These are phyloP conservation scores for Boletellus ananiceps DNA, from an alignment of 768 basidiomycete species.

Conservation along the genomic window DNA sequence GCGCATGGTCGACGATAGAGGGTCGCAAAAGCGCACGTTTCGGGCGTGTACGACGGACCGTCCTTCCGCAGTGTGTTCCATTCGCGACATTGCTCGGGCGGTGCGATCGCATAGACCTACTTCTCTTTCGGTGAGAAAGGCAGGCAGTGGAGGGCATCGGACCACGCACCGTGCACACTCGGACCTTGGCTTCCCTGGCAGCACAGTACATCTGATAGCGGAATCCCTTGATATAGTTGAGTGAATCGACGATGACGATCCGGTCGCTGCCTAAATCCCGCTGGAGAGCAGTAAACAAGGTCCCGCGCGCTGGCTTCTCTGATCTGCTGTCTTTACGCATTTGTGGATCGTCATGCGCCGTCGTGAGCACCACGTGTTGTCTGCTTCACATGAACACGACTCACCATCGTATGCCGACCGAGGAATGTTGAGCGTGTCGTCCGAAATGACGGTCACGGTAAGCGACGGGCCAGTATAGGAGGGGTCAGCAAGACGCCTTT, in stretches of 20 bases:
- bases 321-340: constrained; percentile 55
- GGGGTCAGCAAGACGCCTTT: constrained; percentile 44
- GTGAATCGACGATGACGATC: constrained; percentile 83
- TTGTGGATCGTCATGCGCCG: neutral
- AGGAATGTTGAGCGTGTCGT: constrained; percentile 61
- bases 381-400: constrained; percentile 7
- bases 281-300: constrained; percentile 79
- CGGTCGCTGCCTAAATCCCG: constrained; percentile 66
- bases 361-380: neutral
- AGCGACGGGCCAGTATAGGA: constrained; percentile 50
- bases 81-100: constrained; percentile 67
- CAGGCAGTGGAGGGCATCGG: neutral
- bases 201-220: constrained; percentile 98
- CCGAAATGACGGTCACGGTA: constrained; percentile 56
- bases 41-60: constrained; percentile 50
- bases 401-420: constrained; percentile 73
- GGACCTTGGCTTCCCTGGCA: constrained; percentile 78
- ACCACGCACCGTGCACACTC: constrained; percentile 77
- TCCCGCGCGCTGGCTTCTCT: constrained; percentile 86
- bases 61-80: constrained; percentile 63
- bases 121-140: constrained; percentile 14
- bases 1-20: neutral
- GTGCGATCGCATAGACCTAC: constrained; percentile 73
- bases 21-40: constrained; percentile 51
- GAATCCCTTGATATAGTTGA: constrained; percentile 98